Conservation (phyloP, 192 early-diverging fungal genomes). For the Paraglomus occultum region DNA sequence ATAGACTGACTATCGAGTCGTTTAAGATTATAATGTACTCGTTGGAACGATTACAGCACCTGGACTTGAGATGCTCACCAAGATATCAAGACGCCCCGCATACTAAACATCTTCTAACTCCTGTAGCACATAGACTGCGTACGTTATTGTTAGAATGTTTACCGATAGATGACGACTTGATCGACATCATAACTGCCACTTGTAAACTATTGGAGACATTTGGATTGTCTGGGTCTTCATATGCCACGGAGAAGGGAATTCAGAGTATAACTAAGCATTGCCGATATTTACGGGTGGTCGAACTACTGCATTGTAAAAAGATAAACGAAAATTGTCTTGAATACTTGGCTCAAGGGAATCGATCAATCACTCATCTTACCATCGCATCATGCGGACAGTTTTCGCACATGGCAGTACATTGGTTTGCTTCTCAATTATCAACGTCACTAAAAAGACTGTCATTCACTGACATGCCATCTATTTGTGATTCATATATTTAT, state of each 20-base stretch:
- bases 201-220: slow-evolving; percentile 17
- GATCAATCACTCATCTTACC: slow-evolving; percentile 1
- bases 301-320: neutral
- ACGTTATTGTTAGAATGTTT: neutral
- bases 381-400: slow-evolving; percentile 18
- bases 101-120: neutral
- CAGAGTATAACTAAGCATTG: neutral
- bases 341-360: neutral
- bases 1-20: slow-evolving; percentile 8
- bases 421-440: neutral
- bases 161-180: slow-evolving; percentile 10
- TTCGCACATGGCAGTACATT: neutral
- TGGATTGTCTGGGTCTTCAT: slow-evolving; percentile 7
- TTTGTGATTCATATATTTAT: neutral
- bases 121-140: neutral
- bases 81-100: neutral
- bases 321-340: slow-evolving; percentile 1
- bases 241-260: neutral
- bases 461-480: neutral
- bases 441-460: neutral
- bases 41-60: neutral
- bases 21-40: slow-evolving; percentile 6
- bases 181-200: neutral
- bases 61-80: slow-evolving; percentile 7
- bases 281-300: neutral